Base-by-base conservation (phyloP, 352 stramenopile genomes). In the Phytopythium vexans region DNA sequence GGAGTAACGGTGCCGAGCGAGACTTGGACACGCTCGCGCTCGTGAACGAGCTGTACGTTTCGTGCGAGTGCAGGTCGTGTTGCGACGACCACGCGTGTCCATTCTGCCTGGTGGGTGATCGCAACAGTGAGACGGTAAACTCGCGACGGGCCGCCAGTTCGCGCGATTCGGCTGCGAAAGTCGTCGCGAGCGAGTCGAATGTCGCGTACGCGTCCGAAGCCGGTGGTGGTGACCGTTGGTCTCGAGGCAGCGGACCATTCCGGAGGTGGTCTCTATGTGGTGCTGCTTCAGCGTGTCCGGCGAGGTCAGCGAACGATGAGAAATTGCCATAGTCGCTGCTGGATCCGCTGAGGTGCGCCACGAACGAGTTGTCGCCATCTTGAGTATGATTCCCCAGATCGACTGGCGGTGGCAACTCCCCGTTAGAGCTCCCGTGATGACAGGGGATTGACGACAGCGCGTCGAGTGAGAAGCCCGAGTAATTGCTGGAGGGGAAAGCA, bases 321-420 rank as follows among this genome's bases (percentile, higher is more conserved):
- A 89, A 86, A 41, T 52, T 77, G 14, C 72, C 70, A 34, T 88
- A 86, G 33, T 83, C 70, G 6, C 33, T 57, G 5, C 37, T 60
- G 42, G 41, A 34, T 27, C 21, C 21, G 21, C 21, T 27, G 21
- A 27, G 21, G 21, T 27, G 21, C 21, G 21, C 21, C 11, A 50
- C 42, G 47, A 72, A 52, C 8, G 36, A 12, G 21, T 38, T 35
- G 12, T 8, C 8, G 32, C 15, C 16, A 32, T 14, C 3, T 16
- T 57, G 15, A 0, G 60, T 56, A 27, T 49, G 41, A 51, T 44
- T 41, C 11, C 16, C 45, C 16, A 53, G 31, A 38, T n/a, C 15
- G 10, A 14, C 5, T 6, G 39, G 14, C 34, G 40, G 9, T 10
- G 6, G 39, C 8, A 27, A n/a, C 16, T 57, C 31, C 8, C 16